Evolutionary conservation across 2,329 filamentous ascomycete genomes (phyloP).

Genomic region (Hypoxylon sp.): DNA sequence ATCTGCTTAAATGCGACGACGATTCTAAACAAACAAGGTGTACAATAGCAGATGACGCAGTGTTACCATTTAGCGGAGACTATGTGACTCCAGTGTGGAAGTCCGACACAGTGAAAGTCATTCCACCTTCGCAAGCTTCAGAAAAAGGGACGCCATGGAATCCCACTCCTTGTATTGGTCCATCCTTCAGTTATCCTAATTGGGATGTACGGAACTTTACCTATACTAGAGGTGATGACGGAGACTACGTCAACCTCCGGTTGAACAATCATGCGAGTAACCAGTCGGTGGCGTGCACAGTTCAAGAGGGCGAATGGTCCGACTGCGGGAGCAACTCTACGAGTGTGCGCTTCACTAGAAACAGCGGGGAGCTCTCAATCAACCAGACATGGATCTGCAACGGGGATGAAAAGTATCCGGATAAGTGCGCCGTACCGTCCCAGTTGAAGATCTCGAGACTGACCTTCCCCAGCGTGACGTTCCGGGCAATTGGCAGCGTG

Average conservation of each 20-base stretch:
- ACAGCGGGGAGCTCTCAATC: slow-evolving; percentile 23
- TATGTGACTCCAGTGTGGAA: slow-evolving; percentile 39
- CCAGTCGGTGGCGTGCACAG: slow-evolving; percentile 22
- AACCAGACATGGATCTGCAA: slow-evolving; percentile 39
- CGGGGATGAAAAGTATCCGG: slow-evolving; percentile 21
- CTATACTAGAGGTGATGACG: slow-evolving; percentile 4
- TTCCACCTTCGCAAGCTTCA: slow-evolving; percentile 23
- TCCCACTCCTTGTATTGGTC: slow-evolving; percentile 34
- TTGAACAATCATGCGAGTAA: slow-evolving; percentile 39
- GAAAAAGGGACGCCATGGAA: slow-evolving; percentile 31
- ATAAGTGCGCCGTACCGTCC: slow-evolving; percentile 18
- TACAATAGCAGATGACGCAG: slow-evolving; percentile 20
- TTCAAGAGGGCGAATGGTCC: slow-evolving; percentile 23
- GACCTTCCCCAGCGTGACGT: slow-evolving; percentile 27
- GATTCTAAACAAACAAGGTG: slow-evolving; percentile 30
- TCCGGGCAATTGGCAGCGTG: slow-evolving; percentile 28
- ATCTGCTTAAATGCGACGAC: slow-evolving; percentile 30
- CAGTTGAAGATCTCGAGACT: neutral
- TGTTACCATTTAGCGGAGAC: slow-evolving; percentile 22
- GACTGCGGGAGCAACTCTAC: slow-evolving; percentile 30
- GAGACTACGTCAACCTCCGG: slow-evolving; percentile 19
- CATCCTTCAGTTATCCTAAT: slow-evolving; percentile 40
- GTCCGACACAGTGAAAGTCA: slow-evolving; percentile 23
- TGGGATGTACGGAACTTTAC: slow-evolving; percentile 36
- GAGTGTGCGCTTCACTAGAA: slow-evolving; percentile 20